These are phyloP conservation scores for Cladosporium colombiae DNA, from an alignment of 2,329 filamentous ascomycete genomes.

Conservation along the genomic window DNA sequence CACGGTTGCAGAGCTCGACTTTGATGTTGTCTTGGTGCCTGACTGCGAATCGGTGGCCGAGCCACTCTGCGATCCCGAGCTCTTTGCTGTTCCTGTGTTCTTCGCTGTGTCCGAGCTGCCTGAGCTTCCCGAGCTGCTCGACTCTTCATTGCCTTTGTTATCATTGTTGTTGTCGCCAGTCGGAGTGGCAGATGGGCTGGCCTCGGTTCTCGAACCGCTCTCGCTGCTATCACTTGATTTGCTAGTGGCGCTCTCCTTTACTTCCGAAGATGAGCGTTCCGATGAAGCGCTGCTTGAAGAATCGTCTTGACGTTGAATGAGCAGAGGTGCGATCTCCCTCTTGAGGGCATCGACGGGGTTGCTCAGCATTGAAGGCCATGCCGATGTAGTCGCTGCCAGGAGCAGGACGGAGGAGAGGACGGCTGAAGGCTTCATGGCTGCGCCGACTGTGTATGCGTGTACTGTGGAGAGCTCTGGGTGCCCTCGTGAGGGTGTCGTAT, in stretches of 20 bases:
- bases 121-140: conserved; percentile 21
- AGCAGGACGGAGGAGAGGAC: conserved; percentile 36
- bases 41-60: conserved; percentile 22
- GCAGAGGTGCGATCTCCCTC: conserved; percentile 29
- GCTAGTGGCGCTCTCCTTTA: conserved; percentile 20
- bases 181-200: conserved; percentile 18
- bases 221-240: not conserved
- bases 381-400: conserved; percentile 35
- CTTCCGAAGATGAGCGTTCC: conserved; percentile 23
- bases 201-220: conserved; percentile 17
- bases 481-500: conserved; percentile 11
- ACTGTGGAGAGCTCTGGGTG: not conserved
- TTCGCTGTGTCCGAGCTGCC: conserved; percentile 21
- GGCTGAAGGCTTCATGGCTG: conserved; percentile 38
- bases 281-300: conserved; percentile 25
- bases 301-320: conserved; percentile 32
- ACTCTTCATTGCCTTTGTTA: conserved; percentile 10
- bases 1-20: conserved; percentile 29
- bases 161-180: conserved; percentile 26
- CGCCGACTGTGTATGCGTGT: conserved; percentile 14
- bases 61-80: conserved; percentile 24
- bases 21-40: conserved; percentile 27
- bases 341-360: conserved; percentile 30
- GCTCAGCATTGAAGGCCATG: conserved; percentile 32
- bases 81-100: conserved; percentile 20